Conservation (phyloP, 2,329 filamentous ascomycete species). For the Leptosphaerulina australis region DNA sequence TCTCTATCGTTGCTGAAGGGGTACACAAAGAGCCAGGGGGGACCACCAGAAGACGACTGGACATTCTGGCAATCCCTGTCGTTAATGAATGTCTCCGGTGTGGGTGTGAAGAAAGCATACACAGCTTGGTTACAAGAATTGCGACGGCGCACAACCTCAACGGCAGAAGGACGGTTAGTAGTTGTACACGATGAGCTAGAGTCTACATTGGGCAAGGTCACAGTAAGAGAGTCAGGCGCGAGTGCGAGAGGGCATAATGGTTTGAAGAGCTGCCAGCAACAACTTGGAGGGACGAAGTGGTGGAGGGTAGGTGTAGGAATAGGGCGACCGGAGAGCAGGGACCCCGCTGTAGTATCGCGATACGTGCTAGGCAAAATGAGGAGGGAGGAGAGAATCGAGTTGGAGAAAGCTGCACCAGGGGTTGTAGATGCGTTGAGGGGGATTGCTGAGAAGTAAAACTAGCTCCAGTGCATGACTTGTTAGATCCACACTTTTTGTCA, state of each 20-base stretch:
- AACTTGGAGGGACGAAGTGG: slow-evolving; percentile 48
- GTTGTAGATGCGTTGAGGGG: slow-evolving; percentile 61
- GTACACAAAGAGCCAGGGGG: slow-evolving; percentile 19
- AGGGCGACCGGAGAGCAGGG: slow-evolving; percentile 75
- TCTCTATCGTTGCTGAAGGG: slow-evolving; percentile 56
- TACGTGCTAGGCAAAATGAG: slow-evolving; percentile 79
- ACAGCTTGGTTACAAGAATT: slow-evolving; percentile 53
- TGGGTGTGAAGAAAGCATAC: slow-evolving; percentile 71
- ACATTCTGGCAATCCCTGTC: slow-evolving; percentile 76
- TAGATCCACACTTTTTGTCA: neutral
- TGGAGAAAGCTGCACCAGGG: slow-evolving; percentile 57
- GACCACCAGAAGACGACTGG: slow-evolving; percentile 50
- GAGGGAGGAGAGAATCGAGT: slow-evolving; percentile 37
- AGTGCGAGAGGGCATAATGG: slow-evolving; percentile 55
- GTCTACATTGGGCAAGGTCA: slow-evolving; percentile 69
- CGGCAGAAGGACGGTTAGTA: slow-evolving; percentile 62
- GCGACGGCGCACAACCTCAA: slow-evolving; percentile 10
- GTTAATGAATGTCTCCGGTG: slow-evolving; percentile 84
- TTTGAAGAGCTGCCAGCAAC: slow-evolving; percentile 50
- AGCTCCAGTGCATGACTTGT: too few species aligned
- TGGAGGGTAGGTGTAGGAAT: slow-evolving; percentile 81
- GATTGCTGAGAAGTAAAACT: slow-evolving; percentile 52
- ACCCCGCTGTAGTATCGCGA: slow-evolving; percentile 68
- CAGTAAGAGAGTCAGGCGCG: slow-evolving; percentile 64
- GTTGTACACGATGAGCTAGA: slow-evolving; percentile 92